A percentile compares a stretch with the other conserved stretches of the same genome.
Evolutionary conservation across 176 grass and related monocot genomes (phyloP).

Genomic region (Bromus sterilis): DNA sequence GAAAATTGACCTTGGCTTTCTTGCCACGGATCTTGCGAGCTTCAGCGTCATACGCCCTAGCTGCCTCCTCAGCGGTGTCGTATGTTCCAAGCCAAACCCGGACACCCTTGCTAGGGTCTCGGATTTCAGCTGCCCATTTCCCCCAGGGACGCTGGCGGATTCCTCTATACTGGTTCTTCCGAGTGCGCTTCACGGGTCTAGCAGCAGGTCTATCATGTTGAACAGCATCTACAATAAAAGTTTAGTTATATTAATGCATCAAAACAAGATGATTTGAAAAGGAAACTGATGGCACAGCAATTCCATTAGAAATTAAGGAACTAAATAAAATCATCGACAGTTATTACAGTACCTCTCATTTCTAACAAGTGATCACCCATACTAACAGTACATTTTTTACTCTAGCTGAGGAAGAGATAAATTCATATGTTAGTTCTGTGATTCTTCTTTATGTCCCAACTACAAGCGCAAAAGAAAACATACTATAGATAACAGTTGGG

Average conservation of each 20-base stretch:
- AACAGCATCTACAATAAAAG: slow-evolving; percentile 34
- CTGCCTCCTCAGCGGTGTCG: slow-evolving; percentile 71
- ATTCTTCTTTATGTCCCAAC: neutral
- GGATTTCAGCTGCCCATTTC: slow-evolving; percentile 84
- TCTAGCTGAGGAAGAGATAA: neutral
- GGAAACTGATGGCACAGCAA: neutral
- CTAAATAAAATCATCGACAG: neutral
- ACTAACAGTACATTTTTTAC: neutral
- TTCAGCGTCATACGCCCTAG: slow-evolving; percentile 73
- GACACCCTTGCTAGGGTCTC: slow-evolving; percentile 73
- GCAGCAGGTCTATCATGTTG: slow-evolving; percentile 31
- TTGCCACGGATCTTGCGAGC: slow-evolving; percentile 72
- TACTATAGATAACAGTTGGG: neutral
- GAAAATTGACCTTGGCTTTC: slow-evolving; percentile 83
- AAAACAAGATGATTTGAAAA: neutral
- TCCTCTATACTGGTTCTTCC: slow-evolving; percentile 73
- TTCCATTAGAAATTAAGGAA: neutral
- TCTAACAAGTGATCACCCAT: neutral
- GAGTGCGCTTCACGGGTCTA: slow-evolving; percentile 18
- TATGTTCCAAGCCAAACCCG: slow-evolving; percentile 92
- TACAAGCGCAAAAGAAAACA: neutral
- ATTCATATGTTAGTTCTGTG: neutral
- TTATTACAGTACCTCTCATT: neutral
- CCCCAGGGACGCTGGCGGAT: slow-evolving; percentile 75
- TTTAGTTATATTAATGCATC: neutral